Evolutionary conservation across 2,329 filamentous ascomycete genomes (phyloP).

Genomic region (Onygenales sp.): DNA sequence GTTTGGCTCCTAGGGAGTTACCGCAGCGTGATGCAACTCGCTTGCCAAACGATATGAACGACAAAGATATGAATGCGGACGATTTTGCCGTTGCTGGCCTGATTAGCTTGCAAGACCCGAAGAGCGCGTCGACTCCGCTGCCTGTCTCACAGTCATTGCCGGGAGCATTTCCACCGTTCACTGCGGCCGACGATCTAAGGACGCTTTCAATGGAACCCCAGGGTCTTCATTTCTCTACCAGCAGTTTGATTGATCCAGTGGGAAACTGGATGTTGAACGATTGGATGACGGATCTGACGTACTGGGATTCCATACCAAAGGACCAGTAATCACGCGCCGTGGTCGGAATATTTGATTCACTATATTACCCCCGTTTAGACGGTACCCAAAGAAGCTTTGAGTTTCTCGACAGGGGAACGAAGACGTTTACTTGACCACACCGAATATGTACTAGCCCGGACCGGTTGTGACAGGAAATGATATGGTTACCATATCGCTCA

Average conservation of each 20-base stretch:
- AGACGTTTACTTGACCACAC: too few species aligned
- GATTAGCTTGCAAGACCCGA: slow-evolving; percentile 2
- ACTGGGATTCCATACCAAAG: slow-evolving; percentile 3
- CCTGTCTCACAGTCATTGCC: neutral
- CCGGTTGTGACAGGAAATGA: too few species aligned
- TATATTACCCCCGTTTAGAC: too few species aligned
- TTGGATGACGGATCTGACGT: slow-evolving; percentile 5
- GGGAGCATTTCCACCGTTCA: neutral
- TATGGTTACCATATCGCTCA: too few species aligned
- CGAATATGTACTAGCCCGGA: too few species aligned
- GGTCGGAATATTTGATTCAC: too few species aligned
- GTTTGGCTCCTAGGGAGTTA: neutral
- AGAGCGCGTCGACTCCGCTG: neutral
- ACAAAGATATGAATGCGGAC: neutral
- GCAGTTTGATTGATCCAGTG: slow-evolving; percentile 2
- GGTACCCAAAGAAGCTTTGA: too few species aligned
- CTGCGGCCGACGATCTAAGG: neutral
- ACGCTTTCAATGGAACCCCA: neutral
- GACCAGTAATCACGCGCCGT: neutral
- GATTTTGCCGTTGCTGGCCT: neutral
- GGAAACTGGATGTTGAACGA: slow-evolving; percentile 6
- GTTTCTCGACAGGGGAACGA: too few species aligned
- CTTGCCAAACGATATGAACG: neutral
- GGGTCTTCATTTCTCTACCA: neutral
- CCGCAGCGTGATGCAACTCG: neutral